Conservation (phyloP, 2,329 filamentous ascomycete genomes). For the Pestalotiopsis sp. region DNA sequence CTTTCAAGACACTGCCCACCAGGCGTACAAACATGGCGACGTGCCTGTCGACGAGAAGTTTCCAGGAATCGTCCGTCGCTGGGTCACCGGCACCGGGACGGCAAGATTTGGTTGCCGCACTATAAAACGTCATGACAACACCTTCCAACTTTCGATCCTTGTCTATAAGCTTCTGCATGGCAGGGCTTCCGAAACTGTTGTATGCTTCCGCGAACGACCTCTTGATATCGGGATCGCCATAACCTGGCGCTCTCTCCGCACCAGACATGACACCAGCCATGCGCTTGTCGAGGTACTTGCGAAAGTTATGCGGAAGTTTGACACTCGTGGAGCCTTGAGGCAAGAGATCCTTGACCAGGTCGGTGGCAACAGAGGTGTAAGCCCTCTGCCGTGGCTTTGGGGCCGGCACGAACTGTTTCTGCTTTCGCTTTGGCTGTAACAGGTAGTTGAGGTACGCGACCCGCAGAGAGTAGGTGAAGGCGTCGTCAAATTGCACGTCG, state of each 20-base stretch:
- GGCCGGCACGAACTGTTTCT: conserved; percentile 79
- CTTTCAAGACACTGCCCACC: conserved; percentile 76
- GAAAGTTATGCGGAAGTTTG: conserved; percentile 61
- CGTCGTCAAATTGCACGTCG: conserved; percentile 71
- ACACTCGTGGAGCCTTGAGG: conserved; percentile 49
- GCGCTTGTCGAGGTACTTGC: conserved; percentile 62
- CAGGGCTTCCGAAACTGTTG: conserved; percentile 86
- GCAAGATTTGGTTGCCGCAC: conserved; percentile 87
- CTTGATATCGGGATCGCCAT: conserved; percentile 87
- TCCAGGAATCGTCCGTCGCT: conserved; percentile 84
- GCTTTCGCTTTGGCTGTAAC: conserved; percentile 85
- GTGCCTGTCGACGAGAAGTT: conserved; percentile 88
- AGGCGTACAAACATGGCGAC: conserved; percentile 92
- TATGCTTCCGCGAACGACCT: conserved; percentile 93
- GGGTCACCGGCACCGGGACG: conserved; percentile 66
- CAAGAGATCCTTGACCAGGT: conserved; percentile 85
- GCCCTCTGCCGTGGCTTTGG: conserved; percentile 61
- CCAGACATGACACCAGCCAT: conserved; percentile 81
- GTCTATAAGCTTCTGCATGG: conserved; percentile 88
- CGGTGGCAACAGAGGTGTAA: conserved; percentile 75
- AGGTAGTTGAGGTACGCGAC: conserved; percentile 92
- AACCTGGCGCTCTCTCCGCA: conserved; percentile 82
- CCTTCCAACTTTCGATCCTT: conserved; percentile 94
- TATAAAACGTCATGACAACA: conserved; percentile 93
- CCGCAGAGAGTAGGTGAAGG: conserved; percentile 87